A percentile compares a stretch with the other conserved stretches of the same genome.
phyloP scores from a whole-genome alignment of 352 stramenopile species.

The Phytopythium mirpurense region DNA sequence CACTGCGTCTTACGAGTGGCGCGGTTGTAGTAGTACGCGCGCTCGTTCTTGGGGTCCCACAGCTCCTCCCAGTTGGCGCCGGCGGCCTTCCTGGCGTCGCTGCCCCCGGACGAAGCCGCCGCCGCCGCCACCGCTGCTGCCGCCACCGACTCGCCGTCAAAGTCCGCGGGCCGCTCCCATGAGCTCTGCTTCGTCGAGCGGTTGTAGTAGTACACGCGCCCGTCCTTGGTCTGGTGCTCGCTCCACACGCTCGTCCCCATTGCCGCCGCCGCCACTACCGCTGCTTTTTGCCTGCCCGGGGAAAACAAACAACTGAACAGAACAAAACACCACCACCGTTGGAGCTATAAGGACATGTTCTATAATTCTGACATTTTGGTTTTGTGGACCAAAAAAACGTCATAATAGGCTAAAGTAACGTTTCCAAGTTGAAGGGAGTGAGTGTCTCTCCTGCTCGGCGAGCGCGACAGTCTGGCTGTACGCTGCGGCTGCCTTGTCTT shows the following conservation, averaged over 20 bases:
- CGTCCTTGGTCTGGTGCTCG: slow-evolving; percentile 84
- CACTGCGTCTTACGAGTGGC: slow-evolving; percentile 76
- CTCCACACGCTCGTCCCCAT: slow-evolving; percentile 56
- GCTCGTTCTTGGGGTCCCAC: slow-evolving; percentile 83
- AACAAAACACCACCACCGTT: neutral
- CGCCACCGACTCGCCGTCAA: slow-evolving; percentile 43
- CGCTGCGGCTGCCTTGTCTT: too few species aligned
- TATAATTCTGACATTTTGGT: neutral
- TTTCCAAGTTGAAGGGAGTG: too few species aligned
- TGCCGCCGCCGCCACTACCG: neutral
- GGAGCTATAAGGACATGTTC: neutral
- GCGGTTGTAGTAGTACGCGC: slow-evolving; percentile 86
- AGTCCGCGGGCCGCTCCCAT: slow-evolving; percentile 80
- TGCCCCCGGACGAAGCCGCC: neutral
- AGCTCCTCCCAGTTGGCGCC: slow-evolving; percentile 74
- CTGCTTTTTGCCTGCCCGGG: neutral
- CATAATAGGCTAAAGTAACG: neutral
- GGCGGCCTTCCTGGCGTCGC: slow-evolving; percentile 15
- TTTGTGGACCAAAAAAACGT: neutral
- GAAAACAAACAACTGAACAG: neutral
- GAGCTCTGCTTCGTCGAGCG: slow-evolving; percentile 81
- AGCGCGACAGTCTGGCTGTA: too few species aligned
- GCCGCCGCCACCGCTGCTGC: slow-evolving; percentile 3
- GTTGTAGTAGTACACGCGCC: slow-evolving; percentile 87
- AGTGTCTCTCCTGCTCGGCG: too few species aligned